Evolutionary conservation across 768 basidiomycete genomes (phyloP).

Genomic region (Serendipita sp.): DNA sequence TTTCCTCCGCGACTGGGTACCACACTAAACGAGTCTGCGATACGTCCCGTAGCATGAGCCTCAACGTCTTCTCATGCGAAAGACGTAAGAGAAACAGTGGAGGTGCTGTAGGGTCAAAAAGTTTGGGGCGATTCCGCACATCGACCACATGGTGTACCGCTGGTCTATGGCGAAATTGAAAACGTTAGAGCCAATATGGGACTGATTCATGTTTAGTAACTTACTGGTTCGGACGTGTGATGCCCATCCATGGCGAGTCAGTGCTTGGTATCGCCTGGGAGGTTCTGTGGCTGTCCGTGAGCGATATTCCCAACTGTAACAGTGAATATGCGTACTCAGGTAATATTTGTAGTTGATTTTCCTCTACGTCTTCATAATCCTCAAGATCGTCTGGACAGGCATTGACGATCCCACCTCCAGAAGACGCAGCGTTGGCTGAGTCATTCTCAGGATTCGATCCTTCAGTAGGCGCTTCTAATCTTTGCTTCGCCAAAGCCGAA

Average conservation of each 20-base stretch:
- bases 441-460: neutral
- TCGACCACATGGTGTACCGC: neutral
- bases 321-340: too few relatives aligned
- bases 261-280: neutral
- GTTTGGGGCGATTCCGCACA: neutral
- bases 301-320: neutral
- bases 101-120: neutral
- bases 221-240: neutral
- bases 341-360: neutral
- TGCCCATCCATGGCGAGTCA: neutral
- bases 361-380: conserved; percentile 3
- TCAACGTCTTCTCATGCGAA: neutral
- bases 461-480: neutral
- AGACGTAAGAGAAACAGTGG: neutral
- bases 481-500: neutral
- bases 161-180: neutral
- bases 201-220: neutral
- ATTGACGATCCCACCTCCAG: too few relatives aligned
- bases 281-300: neutral
- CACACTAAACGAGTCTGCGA: neutral
- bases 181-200: neutral
- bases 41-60: neutral
- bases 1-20: neutral
- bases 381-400: neutral
- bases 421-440: neutral